Evolutionary conservation across 495 filamentous ascomycete species (phyloP).

Genomic region (Amphirosellinia nigrospora): DNA sequence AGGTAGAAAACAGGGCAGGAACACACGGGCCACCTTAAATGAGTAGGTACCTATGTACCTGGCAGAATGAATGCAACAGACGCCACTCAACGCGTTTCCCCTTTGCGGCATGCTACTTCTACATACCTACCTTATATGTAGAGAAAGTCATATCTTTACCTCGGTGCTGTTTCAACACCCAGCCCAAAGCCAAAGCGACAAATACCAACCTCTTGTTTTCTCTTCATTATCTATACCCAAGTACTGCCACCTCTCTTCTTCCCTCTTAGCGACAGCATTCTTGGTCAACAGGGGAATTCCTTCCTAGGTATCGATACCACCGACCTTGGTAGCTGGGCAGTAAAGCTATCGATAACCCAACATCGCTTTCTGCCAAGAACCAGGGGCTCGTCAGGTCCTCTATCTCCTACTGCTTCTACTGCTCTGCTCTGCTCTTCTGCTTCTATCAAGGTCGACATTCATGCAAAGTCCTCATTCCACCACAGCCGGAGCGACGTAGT

Average conservation of each 20-base stretch:
- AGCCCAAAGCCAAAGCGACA: constrained; percentile 1
- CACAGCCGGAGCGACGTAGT: background rate
- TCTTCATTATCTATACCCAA: background rate
- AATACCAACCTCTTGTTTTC: background rate
- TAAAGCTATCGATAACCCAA: constrained; percentile 1
- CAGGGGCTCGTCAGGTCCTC: background rate
- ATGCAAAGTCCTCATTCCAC: background rate
- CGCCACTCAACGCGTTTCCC: constrained; percentile 15
- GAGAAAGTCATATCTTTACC: background rate
- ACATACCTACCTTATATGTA: too few relatives aligned
- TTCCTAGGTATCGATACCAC: background rate
- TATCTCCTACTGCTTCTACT: background rate
- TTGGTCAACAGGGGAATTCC: background rate
- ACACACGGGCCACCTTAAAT: background rate
- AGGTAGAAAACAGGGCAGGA: background rate
- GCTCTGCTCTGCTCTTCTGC: background rate
- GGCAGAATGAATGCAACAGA: constrained; percentile 1
- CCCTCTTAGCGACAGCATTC: background rate
- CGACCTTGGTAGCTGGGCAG: background rate
- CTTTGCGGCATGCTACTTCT: constrained; percentile 14
- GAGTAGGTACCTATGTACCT: background rate
- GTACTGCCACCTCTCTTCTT: background rate
- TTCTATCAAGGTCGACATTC: background rate
- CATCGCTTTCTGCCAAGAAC: background rate
- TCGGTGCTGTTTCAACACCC: background rate